Evolutionary conservation across 768 basidiomycete genomes (phyloP), one percentile per base, ranked within the genome.

Genomic region (Strobilomyces dryophilus): DNA sequence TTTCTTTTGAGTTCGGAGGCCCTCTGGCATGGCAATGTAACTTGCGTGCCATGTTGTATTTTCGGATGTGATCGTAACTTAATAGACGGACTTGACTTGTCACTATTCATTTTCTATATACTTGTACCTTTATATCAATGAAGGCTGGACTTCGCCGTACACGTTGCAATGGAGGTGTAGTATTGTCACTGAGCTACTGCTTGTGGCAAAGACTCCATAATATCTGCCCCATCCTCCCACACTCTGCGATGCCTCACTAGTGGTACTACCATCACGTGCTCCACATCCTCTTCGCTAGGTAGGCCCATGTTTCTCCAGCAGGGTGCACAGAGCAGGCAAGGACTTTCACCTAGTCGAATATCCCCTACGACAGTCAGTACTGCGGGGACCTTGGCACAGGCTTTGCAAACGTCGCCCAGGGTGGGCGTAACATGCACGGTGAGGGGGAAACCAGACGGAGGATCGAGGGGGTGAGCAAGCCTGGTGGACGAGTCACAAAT

Each of bases 301-400:
- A 71, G 68, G 12, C 89, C 89, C 80, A 91, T 83, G 53, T 70
- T 75, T 55, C 72, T 73, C 89, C 89, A 91, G 65, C 90, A 93
- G 4, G 82, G 78, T 6, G 64, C 76, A 64, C 91, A 93, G 47
- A 92, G 62, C 15, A 87, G 53, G 63, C 84, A 89, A 18, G 89
- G 90, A 61, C 82, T 89, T 65, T 92, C 88, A 10, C 85, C 87
- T 7, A 92, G 69, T 39, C 91, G 76, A 4, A 83, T 69, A 70
- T 93, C 90, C 12, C 85, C 85, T 15, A 82, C 73, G 34, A 93
- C 68, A 3, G 87, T 80, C 62, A 79, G 76, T 3, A 79, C 74
- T 0, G 90, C 89, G 3, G 89, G 87, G 3, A 85, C 80, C 66
- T 81, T 88, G 45, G 71, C 66, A 61, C 90, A 93, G 17, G 76